Conservation (phyloP, 1,139 yeast genomes). For the Protomyces macrosporus region DNA sequence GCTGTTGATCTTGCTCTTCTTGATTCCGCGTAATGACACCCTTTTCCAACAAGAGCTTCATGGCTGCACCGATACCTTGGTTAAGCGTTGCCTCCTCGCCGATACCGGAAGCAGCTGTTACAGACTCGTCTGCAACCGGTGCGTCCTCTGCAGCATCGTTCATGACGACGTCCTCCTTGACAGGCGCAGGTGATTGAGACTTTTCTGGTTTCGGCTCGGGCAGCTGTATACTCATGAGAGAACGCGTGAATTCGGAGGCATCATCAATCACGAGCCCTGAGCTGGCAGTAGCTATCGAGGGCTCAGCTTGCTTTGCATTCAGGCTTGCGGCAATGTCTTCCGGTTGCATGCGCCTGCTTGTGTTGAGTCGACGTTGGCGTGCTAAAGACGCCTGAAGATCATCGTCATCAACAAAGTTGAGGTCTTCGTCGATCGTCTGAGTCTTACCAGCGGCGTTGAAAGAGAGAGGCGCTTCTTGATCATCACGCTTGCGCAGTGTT, state of each 20-base stretch:
- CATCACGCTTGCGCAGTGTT: slow-evolving; percentile 29
- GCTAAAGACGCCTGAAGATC: slow-evolving; percentile 48
- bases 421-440: slow-evolving; percentile 29
- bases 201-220: slow-evolving; percentile 17
- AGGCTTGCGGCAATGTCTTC: slow-evolving; percentile 39
- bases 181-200: background rate
- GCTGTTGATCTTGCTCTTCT: slow-evolving; percentile 30
- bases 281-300: slow-evolving; percentile 20
- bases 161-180: slow-evolving; percentile 25
- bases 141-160: slow-evolving; percentile 18
- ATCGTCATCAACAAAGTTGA: slow-evolving; percentile 44
- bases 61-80: slow-evolving; percentile 32
- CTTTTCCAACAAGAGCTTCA: slow-evolving; percentile 30
- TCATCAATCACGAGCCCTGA: slow-evolving; percentile 50
- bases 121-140: background rate
- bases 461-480: slow-evolving; percentile 31
- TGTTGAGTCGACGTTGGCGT: slow-evolving; percentile 44
- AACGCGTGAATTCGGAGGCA: slow-evolving; percentile 51
- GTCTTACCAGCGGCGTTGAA: slow-evolving; percentile 33
- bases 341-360: slow-evolving; percentile 38
- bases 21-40: slow-evolving; percentile 30
- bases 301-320: slow-evolving; percentile 32
- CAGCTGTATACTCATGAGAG: slow-evolving; percentile 31
- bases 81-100: slow-evolving; percentile 32
- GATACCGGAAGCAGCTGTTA: slow-evolving; percentile 17